Conservation (phyloP, 169 alveolate genomes). For the Plasmodium knowlesi region DNA sequence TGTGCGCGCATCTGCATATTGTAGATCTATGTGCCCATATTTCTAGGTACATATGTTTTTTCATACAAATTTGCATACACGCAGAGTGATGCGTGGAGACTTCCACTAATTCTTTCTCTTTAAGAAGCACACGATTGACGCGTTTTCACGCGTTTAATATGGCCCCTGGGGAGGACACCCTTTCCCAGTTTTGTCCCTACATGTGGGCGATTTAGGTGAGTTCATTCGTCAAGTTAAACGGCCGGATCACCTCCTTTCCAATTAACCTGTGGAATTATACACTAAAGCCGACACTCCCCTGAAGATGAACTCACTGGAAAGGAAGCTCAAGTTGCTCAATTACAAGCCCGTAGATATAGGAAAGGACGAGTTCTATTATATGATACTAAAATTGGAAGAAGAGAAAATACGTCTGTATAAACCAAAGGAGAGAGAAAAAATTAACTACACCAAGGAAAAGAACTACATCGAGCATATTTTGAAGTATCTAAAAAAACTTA, state of each 20-base stretch:
- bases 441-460: constrained; percentile 51
- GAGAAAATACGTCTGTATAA: constrained; percentile 66
- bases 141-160: neutral
- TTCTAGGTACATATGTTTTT: neutral
- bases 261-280: neutral
- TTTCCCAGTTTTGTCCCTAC: neutral
- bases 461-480: constrained; percentile 64
- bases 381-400: constrained; percentile 64
- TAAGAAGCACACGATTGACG: neutral
- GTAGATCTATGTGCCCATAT: neutral
- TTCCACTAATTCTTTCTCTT: neutral
- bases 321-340: constrained; percentile 35
- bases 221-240: neutral
- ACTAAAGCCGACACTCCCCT: neutral
- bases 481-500: constrained; percentile 56
- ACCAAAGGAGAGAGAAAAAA: constrained; percentile 72
- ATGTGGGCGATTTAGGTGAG: neutral
- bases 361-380: constrained; percentile 48
- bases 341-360: constrained; percentile 17
- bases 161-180: neutral
- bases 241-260: neutral
- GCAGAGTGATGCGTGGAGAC: neutral
- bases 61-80: neutral
- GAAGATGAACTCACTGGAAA: constrained; percentile 46
- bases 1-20: neutral